These are phyloP conservation scores for Melanomma pulvis-pyrius DNA, from an alignment of 495 filamentous ascomycete genomes.

Conservation along the genomic window DNA sequence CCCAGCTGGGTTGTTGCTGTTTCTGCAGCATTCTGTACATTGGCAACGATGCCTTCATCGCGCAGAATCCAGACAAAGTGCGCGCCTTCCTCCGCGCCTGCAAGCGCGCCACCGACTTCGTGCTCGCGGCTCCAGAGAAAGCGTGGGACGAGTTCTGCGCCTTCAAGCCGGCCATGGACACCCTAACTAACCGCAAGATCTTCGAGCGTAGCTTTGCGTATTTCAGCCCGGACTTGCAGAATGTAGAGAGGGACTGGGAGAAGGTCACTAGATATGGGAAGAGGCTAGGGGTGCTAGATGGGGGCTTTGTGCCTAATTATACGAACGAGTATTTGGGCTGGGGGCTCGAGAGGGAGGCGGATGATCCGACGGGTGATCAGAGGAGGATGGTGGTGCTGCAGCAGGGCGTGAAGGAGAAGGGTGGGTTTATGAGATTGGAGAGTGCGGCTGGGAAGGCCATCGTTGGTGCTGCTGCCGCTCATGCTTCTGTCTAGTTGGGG, in stretches of 20 bases:
- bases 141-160: slow-evolving; percentile 68
- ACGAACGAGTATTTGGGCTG: slow-evolving; percentile 67
- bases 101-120: slow-evolving; percentile 68
- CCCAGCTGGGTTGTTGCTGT: slow-evolving; percentile 73
- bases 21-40: slow-evolving; percentile 77
- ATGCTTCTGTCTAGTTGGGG: no score
- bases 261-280: slow-evolving; percentile 74
- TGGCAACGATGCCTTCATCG: slow-evolving; percentile 65
- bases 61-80: slow-evolving; percentile 61
- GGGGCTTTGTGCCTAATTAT: slow-evolving; percentile 64
- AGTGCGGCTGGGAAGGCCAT: no score
- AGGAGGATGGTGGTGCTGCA: slow-evolving; percentile 32
- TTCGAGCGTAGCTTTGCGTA: slow-evolving; percentile 72
- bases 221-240: slow-evolving; percentile 71
- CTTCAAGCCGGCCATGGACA: slow-evolving; percentile 68
- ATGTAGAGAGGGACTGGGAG: slow-evolving; percentile 66
- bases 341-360: slow-evolving; percentile 61
- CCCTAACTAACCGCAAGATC: slow-evolving; percentile 68
- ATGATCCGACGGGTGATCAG: slow-evolving; percentile 61
- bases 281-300: slow-evolving; percentile 62
- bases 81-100: slow-evolving; percentile 63
- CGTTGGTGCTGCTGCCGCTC: no score
- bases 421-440: no score
- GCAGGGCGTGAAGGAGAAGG: no score
- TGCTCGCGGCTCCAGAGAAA: slow-evolving; percentile 59